A percentile compares a stretch with the other conserved stretches of the same genome.
These are phyloP conservation scores for Rosa lucieae DNA, from an alignment of 306 rosid genomes.

Conservation along the genomic window DNA sequence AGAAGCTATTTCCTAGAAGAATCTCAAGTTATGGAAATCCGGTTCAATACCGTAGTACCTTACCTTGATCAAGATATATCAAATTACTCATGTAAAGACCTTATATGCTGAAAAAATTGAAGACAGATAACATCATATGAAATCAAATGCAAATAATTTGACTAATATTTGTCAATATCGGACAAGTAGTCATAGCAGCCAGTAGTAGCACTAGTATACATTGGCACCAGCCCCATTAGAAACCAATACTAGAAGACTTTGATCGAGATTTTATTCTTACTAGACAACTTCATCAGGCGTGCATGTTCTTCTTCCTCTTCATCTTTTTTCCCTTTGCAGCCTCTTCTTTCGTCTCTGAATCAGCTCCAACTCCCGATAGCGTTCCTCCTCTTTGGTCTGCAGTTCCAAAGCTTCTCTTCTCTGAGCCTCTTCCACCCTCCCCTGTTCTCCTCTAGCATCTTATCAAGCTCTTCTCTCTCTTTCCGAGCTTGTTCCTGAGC, in stretches of 20 bases:
- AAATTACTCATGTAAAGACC: neutral
- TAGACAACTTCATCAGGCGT: conserved; percentile 43
- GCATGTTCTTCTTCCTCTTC: conserved; percentile 71
- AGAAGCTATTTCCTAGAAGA: neutral
- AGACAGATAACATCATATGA: neutral
- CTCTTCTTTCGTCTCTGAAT: conserved; percentile 85
- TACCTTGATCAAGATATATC: neutral
- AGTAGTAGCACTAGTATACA: neutral
- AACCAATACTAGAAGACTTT: conserved; percentile 41
- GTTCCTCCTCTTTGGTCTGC: conserved; percentile 83
- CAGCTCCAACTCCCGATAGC: conserved; percentile 74
- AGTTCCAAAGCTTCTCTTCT: conserved; percentile 79
- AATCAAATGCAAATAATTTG: neutral
- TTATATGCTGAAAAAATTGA: neutral
- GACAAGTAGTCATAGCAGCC: neutral
- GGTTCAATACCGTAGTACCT: neutral
- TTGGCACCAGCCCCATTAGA: conserved; percentile 21
- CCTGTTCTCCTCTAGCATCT: conserved; percentile 87
- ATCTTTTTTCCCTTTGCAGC: conserved; percentile 67
- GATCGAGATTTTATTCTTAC: conserved; percentile 58
- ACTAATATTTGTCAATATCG: neutral
- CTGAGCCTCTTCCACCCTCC: conserved; percentile 92
- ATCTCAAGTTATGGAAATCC: no score
- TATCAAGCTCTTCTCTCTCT: conserved; percentile 89
- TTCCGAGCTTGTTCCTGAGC: conserved; percentile 73